Evolutionary conservation across 805 yeast genomes (phyloP), one percentile per base, ranked within the genome.

Genomic region (Zygosaccharomyces pseudorouxii): DNA sequence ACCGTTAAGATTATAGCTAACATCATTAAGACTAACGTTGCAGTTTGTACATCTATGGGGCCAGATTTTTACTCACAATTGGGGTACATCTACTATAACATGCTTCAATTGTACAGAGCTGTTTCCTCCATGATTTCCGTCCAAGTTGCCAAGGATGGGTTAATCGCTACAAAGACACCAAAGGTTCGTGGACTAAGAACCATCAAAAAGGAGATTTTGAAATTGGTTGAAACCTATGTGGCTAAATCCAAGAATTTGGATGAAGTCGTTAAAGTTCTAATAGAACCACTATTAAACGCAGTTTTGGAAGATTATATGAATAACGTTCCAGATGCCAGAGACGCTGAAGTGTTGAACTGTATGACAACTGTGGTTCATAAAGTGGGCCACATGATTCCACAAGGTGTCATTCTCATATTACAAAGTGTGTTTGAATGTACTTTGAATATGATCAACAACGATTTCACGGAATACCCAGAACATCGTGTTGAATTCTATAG

Each of bases 401-500:
- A 86, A 53, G 95, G 93, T 54, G 92, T 93, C 45, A 88, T 92
- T 25, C 70, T 82, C 47, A 88, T 93, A 51, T 73, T 93, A 55
- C 96, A 89, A 62, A 85, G 84, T 69, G 96, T 93, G 11, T 93
- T 93, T 69, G 96, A 88, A 66, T 86, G 92, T 64, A 93, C 99
- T 2, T 78, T 93, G 67, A 86, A 84, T 57, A 93, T 93, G 99
- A 92, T 93, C 61, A 89, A 86, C 65, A 86, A 86, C 62, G 97
- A 93, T 68, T 89, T 93, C 65, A 82, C 96, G 2, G 97, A 93
- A 69, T 93, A 88, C 68, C 99, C 98, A 10, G 99, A 93, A 67
- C 97, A 92, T 71, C 81, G 99, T 63, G 95, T 92, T 48, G 98
- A 90, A 65, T 93, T 93, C 68, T 93, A 92, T 73, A 86, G 85